Percentiles rank a stretch among this genome's conserved stretches.
Conservation (phyloP, 352 stramenopile species). For the Phytophthora cactorum region DNA sequence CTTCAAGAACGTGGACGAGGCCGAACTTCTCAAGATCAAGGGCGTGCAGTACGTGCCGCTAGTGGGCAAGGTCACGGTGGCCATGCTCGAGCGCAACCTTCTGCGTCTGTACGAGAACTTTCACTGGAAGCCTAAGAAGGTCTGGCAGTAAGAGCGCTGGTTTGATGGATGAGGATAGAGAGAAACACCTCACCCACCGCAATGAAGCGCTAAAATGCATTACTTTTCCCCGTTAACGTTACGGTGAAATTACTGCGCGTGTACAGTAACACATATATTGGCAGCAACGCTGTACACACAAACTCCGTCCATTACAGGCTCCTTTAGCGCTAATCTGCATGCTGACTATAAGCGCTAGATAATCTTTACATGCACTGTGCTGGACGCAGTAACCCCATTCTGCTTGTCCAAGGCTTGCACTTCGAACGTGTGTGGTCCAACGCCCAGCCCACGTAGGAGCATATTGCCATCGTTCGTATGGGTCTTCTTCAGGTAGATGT, state of each 20-base stretch:
- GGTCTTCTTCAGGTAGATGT: constrained; percentile 34
- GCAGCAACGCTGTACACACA: background rate
- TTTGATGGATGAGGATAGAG: constrained; percentile 17
- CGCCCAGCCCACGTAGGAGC: constrained; percentile 45
- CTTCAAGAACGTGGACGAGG: constrained; percentile 97
- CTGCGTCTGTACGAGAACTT: constrained; percentile 97
- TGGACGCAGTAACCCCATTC: constrained; percentile 5
- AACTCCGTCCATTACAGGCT: background rate
- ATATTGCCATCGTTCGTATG: constrained; percentile 50
- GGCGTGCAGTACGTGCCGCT: constrained; percentile 95
- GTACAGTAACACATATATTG: too few species aligned
- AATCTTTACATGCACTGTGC: constrained; percentile 22
- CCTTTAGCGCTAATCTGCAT: background rate
- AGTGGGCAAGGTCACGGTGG: constrained; percentile 97
- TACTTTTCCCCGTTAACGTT: constrained; percentile 9
- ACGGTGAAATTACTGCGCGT: background rate
- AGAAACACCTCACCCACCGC: background rate
- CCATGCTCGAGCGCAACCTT: constrained; percentile 96
- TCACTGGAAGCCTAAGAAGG: constrained; percentile 90
- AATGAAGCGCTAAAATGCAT: constrained; percentile 29
- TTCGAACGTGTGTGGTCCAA: constrained; percentile 38
- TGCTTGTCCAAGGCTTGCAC: constrained; percentile 33
- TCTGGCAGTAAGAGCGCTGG: constrained; percentile 67
- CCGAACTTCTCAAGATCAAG: constrained; percentile 87
- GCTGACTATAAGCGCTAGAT: background rate